Percentiles rank a stretch among this genome's conserved stretches.
phyloP scores from a whole-genome alignment of 805 yeast species.

The Lachancea mirantina region DNA sequence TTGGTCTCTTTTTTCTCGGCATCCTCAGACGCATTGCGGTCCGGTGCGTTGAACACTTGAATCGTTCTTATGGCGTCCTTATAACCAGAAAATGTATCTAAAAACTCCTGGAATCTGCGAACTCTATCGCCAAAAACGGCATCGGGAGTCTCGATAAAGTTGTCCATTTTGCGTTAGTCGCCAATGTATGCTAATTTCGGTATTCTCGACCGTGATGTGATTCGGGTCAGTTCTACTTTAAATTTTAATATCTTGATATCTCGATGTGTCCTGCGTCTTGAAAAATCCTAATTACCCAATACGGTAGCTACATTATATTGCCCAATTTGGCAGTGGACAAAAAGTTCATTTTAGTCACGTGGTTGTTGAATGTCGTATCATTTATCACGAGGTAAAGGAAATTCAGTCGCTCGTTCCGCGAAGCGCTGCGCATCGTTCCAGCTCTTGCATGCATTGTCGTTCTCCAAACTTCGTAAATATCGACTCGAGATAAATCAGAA shows the following conservation, averaged over 20 bases:
- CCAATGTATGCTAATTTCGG: no score
- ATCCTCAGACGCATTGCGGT: slow-evolving; percentile 9
- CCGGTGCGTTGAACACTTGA: slow-evolving; percentile 47
- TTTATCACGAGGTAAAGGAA: no score
- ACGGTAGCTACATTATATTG: no score
- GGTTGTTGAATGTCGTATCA: no score
- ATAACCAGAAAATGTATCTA: slow-evolving; percentile 62
- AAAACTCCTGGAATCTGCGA: slow-evolving; percentile 80
- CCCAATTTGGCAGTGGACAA: no score
- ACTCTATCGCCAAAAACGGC: slow-evolving; percentile 71
- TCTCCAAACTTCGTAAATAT: background rate
- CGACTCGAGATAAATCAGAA: slow-evolving; percentile 1
- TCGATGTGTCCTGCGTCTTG: no score
- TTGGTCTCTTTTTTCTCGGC: slow-evolving; percentile 8
- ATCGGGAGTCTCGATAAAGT: slow-evolving; percentile 26
- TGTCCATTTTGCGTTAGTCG: slow-evolving; percentile 3
- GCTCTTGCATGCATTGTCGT: background rate
- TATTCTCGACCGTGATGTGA: no score
- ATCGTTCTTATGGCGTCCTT: slow-evolving; percentile 63
- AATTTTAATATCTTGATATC: no score
- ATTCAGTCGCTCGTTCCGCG: no score
- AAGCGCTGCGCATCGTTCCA: background rate
- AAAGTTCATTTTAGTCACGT: no score
- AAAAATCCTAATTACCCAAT: no score
- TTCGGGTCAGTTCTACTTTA: no score